phyloP scores from a whole-genome alignment of 371 early-diverging fungal species.

The Fennellomyces sp. region DNA sequence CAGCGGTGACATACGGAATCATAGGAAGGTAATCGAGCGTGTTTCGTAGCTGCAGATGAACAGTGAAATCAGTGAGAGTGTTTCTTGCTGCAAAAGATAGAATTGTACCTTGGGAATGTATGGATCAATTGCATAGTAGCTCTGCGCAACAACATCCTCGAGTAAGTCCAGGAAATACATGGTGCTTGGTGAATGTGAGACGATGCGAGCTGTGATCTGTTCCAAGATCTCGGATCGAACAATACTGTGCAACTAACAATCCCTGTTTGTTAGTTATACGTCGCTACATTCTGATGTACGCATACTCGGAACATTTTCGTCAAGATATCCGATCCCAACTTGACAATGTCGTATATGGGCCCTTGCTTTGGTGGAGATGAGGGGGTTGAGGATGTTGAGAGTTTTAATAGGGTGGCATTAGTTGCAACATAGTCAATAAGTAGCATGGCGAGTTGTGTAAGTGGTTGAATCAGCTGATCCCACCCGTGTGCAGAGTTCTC shows the following conservation, averaged over 20 bases:
- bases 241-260: conserved; percentile 50
- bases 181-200: conserved; percentile 56
- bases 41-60: conserved; percentile 51
- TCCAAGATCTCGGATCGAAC: conserved; percentile 64
- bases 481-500: conserved; percentile 58
- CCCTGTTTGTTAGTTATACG: neutral
- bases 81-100: neutral
- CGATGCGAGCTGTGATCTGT: conserved; percentile 62
- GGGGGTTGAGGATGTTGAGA: conserved; percentile 1
- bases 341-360: conserved; percentile 21
- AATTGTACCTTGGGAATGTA: conserved; percentile 31
- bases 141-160: conserved; percentile 44
- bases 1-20: conserved; percentile 53
- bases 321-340: conserved; percentile 9
- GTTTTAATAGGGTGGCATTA: conserved; percentile 1
- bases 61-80: neutral
- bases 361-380: conserved; percentile 14
- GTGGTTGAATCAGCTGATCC: conserved; percentile 66
- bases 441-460: conserved; percentile 56
- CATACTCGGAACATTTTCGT: conserved; percentile 47
- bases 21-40: conserved; percentile 62
- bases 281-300: too few relatives aligned
- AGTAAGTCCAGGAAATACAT: conserved; percentile 51
- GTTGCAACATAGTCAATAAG: conserved; percentile 47
- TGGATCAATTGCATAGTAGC: conserved; percentile 34